phyloP scores from a whole-genome alignment of 179 eudicot species.

The Silene noctiflora region DNA sequence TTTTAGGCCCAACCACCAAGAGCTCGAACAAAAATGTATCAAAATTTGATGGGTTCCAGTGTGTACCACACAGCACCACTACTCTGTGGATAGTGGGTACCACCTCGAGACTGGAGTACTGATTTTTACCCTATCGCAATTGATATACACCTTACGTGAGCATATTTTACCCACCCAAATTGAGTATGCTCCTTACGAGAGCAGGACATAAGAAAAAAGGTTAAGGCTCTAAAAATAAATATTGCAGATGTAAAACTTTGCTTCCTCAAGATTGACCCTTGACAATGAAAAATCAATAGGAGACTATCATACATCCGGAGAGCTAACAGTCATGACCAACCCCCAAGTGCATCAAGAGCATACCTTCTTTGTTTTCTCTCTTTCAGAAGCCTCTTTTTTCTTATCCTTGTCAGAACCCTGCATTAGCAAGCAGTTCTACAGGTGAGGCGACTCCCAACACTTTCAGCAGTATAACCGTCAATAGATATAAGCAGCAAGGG shows the following conservation, averaged over 20 bases:
- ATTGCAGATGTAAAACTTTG: neutral
- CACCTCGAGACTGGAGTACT: too few species aligned
- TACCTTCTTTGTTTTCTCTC: constrained; percentile 93
- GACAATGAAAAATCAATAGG: neutral
- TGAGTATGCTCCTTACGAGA: neutral
- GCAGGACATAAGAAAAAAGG: neutral
- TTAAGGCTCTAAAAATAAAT: neutral
- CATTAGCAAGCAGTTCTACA: neutral
- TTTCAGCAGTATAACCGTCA: neutral
- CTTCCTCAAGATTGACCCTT: neutral
- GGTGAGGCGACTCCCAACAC: neutral
- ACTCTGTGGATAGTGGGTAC: too few species aligned
- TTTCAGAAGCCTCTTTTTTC: constrained; percentile 73
- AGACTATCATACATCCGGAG: neutral
- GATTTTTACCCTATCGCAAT: too few species aligned
- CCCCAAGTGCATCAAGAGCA: neutral
- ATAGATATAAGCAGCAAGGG: neutral
- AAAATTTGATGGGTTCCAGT: too few species aligned
- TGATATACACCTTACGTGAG: too few species aligned
- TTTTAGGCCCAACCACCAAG: too few species aligned
- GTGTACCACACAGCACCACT: too few species aligned
- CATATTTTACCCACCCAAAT: neutral
- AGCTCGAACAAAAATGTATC: too few species aligned
- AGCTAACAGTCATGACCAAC: neutral
- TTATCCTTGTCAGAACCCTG: constrained; percentile 93